Percentiles rank a stretch among this genome's conserved stretches.
Evolutionary conservation across 2,329 filamentous ascomycete species (phyloP).

Genomic region (Sarocladium strictum): DNA sequence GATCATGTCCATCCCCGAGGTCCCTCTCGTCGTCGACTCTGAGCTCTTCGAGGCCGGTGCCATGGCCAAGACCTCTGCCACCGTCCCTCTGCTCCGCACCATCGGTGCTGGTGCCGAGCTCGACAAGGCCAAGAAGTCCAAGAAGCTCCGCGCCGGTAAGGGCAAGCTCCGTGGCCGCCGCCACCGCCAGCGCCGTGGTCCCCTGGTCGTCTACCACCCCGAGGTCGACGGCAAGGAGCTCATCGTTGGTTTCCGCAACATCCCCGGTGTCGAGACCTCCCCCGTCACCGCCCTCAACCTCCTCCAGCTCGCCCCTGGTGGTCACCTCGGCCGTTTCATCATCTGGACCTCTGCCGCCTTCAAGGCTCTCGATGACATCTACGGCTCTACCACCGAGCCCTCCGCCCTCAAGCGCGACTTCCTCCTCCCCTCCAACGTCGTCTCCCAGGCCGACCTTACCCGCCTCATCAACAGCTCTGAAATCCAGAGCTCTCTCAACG

Average conservation of each 20-base stretch:
- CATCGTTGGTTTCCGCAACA: conserved; percentile 94
- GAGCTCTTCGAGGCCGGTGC: conserved; percentile 75
- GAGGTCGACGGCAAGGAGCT: conserved; percentile 93
- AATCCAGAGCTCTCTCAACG: conserved; percentile 91
- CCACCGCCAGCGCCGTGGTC: conserved; percentile 94
- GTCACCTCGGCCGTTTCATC: conserved; percentile 97
- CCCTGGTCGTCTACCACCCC: conserved; percentile 95
- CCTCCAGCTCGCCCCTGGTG: conserved; percentile 97
- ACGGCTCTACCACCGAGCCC: conserved; percentile 85
- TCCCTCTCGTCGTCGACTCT: conserved; percentile 93
- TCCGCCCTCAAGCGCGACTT: conserved; percentile 98
- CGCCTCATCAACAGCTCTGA: conserved; percentile 99
- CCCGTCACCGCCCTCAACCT: conserved; percentile 94
- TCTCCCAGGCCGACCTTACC: conserved; percentile 90
- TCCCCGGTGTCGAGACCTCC: conserved; percentile 94
- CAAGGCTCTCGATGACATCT: conserved; percentile 93
- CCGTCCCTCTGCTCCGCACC: conserved; percentile 80
- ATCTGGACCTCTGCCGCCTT: conserved; percentile 98
- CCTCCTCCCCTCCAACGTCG: conserved; percentile 86
- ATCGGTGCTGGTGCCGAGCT: conserved; percentile 86
- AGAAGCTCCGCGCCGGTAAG: conserved; percentile 97
- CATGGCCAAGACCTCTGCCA: conserved; percentile 82
- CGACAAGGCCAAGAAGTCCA: conserved; percentile 92
- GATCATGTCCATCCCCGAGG: conserved; percentile 86
- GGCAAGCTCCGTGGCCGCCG: conserved; percentile 97